Evolutionary conservation across 306 rosid genomes (phyloP), one percentile per base, ranked within the genome.

Genomic region (Dryas alaskensis): DNA sequence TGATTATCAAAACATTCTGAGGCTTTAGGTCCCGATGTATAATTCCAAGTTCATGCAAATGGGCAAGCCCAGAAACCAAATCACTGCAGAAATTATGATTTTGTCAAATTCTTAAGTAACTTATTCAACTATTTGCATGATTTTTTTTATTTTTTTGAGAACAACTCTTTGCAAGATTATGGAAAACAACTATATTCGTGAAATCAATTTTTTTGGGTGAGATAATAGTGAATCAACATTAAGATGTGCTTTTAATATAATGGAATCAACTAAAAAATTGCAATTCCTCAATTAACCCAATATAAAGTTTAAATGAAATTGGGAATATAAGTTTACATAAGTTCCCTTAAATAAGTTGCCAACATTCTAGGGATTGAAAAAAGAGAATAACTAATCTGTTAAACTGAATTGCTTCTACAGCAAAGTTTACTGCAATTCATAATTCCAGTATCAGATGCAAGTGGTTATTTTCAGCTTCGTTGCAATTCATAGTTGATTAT

Each of bases 11-110:
- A 46, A 80, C 83, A 75, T 80, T 80, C 44, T 80, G 83, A 54
- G 83, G 83, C 68, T 80, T 80, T 63, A 80, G 68, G 70, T 80
- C 83, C 65, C 83, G 80, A 42, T 80, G 83, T 46, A 80, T 69
- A 58, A 80, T 80, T 47, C 83, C 83, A 74, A 80, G 76, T 69
- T 80, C 73, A 74, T 80, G 83, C 79, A 80, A 69, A 74, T 80
- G 83, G 31, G 66, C 67, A 40, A 80, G 70, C 65, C 83, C 83
- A 61, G 79, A 80, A 43, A 80, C 80, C 50, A 80, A 62, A 63
- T 80, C 80, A 69, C 83, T 80, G 65, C 75, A 50, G 4, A 81
- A 39, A 61, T 12, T 59, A 58, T 7, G 16, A 39, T 8, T 7
- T 5, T 2, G 69, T 64, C 65, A 65, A 49, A 63, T 49, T 62